Evolutionary conservation across 768 basidiomycete species (phyloP).

Genomic region (Tephrocybe sp.): DNA sequence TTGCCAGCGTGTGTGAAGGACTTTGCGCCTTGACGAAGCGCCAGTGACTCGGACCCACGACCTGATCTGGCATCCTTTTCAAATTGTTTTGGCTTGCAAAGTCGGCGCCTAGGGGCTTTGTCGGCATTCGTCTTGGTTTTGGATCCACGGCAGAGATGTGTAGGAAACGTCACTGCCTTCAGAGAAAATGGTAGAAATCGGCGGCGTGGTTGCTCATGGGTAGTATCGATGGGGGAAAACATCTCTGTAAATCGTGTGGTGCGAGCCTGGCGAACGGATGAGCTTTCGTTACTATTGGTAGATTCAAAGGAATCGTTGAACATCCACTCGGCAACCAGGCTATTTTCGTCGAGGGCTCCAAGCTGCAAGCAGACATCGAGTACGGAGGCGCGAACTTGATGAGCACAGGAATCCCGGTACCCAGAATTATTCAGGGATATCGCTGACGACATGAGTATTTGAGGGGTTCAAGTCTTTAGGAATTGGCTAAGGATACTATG

Average conservation of each 20-base stretch:
- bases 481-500: no score
- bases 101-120: background rate
- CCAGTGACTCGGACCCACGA: background rate
- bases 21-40: no score
- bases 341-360: slow-evolving; percentile 29
- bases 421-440: no score
- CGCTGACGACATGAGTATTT: no score
- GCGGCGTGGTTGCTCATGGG: slow-evolving; percentile 1
- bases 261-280: background rate
- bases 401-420: no score
- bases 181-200: slow-evolving; percentile 8
- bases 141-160: background rate
- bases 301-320: slow-evolving; percentile 22
- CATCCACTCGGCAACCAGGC: slow-evolving; percentile 29
- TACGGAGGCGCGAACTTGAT: slow-evolving; percentile 28
- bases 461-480: no score
- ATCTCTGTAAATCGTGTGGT: slow-evolving; percentile 17
- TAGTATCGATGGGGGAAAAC: slow-evolving; percentile 4
- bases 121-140: background rate
- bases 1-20: no score
- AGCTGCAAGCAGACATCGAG: slow-evolving; percentile 30
- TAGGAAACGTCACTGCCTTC: slow-evolving; percentile 5
- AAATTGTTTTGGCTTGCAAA: background rate
- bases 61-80: background rate
- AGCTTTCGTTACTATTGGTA: background rate